These are phyloP conservation scores for Striga asiatica DNA, from an alignment of 257 asterid species.

Conservation along the genomic window DNA sequence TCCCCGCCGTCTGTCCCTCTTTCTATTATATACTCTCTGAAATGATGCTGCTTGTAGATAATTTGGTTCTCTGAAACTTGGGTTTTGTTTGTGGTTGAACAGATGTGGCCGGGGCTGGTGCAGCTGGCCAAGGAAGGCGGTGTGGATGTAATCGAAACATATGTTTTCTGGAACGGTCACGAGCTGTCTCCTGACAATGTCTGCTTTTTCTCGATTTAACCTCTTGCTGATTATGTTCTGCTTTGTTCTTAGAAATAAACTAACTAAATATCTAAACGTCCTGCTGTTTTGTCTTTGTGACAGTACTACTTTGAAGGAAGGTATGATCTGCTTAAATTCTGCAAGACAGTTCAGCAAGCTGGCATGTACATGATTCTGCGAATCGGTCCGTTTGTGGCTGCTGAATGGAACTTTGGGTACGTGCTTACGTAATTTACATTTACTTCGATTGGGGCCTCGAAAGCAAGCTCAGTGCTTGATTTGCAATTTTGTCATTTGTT, in stretches of 20 bases:
- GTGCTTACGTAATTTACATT: neutral
- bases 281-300: neutral
- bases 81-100: neutral
- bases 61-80: neutral
- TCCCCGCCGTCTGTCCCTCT: slow-evolving; percentile 51
- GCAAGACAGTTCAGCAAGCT: slow-evolving; percentile 70
- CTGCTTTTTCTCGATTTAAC: slow-evolving; percentile 1
- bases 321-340: slow-evolving; percentile 67
- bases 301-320: slow-evolving; percentile 93
- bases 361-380: slow-evolving; percentile 80
- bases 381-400: slow-evolving; percentile 88
- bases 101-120: slow-evolving; percentile 95
- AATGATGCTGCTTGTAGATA: neutral
- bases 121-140: slow-evolving; percentile 85
- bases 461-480: neutral
- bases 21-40: neutral
- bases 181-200: slow-evolving; percentile 76
- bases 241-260: neutral
- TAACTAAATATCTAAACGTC: too few relatives aligned
- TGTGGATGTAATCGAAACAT: slow-evolving; percentile 69
- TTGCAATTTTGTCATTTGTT: neutral
- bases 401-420: slow-evolving; percentile 94
- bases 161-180: slow-evolving; percentile 92
- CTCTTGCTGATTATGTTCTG: neutral
- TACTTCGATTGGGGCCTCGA: too few relatives aligned